A percentile compares a stretch with the other conserved stretches of the same genome.
phyloP scores from a whole-genome alignment of 2,329 filamentous ascomycete genomes.

The Thelonectria blattea region DNA sequence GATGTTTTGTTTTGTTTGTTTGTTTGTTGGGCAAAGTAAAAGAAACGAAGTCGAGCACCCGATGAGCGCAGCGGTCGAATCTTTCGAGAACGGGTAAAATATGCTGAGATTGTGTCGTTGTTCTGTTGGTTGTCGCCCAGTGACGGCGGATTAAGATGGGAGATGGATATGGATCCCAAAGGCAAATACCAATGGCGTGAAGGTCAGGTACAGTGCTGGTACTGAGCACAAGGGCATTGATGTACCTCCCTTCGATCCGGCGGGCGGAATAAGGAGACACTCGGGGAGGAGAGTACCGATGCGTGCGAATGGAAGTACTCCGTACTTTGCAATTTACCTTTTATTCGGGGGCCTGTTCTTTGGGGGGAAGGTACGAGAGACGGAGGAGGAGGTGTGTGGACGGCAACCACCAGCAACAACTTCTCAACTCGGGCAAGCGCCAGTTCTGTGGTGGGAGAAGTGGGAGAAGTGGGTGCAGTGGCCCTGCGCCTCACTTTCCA shows the following conservation, averaged over 20 bases:
- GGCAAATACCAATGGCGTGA: constrained; percentile 10
- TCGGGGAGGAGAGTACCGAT: neutral
- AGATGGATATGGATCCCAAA: constrained; percentile 12
- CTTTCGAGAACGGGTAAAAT: constrained; percentile 8
- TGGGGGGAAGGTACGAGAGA: neutral
- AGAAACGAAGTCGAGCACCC: neutral
- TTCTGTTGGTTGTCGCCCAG: constrained; percentile 16
- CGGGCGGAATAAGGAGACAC: constrained; percentile 10
- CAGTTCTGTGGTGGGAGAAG: neutral
- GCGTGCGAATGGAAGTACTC: neutral
- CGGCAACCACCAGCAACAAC: too few relatives aligned
- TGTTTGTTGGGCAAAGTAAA: neutral
- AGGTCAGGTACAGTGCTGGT: constrained; percentile 9
- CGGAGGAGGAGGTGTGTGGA: too few relatives aligned
- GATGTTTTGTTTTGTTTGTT: neutral
- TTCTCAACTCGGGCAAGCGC: too few relatives aligned
- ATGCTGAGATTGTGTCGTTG: constrained; percentile 15
- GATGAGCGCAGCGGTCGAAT: neutral
- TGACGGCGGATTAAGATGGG: constrained; percentile 16
- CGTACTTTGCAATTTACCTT: neutral
- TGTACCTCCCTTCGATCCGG: neutral
- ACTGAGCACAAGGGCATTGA: constrained; percentile 1
- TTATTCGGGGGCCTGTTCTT: neutral
- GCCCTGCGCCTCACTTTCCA: constrained; percentile 14
- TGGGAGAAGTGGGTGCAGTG: neutral